phyloP scores from a whole-genome alignment of 176 grass and related monocot genomes.

The Carex littledalei region DNA sequence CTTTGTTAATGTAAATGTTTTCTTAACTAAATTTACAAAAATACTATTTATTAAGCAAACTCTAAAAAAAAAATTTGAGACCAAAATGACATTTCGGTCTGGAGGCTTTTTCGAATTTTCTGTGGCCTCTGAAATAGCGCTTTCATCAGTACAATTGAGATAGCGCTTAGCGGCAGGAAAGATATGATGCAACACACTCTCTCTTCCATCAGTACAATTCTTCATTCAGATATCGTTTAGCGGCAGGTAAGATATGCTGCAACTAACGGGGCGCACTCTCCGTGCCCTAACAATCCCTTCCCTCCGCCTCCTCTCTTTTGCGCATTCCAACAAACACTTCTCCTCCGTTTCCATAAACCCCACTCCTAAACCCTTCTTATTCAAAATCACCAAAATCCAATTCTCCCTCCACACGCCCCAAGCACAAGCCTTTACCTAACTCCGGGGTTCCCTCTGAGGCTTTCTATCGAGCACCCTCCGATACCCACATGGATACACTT shows the following conservation, averaged over 20 bases:
- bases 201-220: no score
- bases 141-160: not conserved
- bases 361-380: slow-evolving; percentile 9
- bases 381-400: slow-evolving; percentile 5
- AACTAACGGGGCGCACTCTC: slow-evolving; percentile 19
- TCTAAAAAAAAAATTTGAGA: no score
- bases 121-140: no score
- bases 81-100: no score
- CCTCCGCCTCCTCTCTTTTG: slow-evolving; percentile 20
- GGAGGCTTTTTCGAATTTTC: no score
- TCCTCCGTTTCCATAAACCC: not conserved
- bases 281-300: slow-evolving; percentile 20
- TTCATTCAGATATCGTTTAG: no score
- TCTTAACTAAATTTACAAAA: no score
- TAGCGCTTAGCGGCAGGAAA: no score
- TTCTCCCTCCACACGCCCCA: slow-evolving; percentile 21
- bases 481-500: slow-evolving; percentile 52
- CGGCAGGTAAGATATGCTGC: not conserved
- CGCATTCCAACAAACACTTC: not conserved
- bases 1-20: no score
- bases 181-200: not conserved
- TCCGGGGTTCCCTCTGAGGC: not conserved
- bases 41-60: no score
- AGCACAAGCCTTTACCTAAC: not conserved
- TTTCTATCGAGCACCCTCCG: slow-evolving; percentile 17